Percentiles rank a stretch among this genome's conserved stretches.
Evolutionary conservation across 305 asterid genomes (phyloP).

Genomic region (Fraxinus floribunda): DNA sequence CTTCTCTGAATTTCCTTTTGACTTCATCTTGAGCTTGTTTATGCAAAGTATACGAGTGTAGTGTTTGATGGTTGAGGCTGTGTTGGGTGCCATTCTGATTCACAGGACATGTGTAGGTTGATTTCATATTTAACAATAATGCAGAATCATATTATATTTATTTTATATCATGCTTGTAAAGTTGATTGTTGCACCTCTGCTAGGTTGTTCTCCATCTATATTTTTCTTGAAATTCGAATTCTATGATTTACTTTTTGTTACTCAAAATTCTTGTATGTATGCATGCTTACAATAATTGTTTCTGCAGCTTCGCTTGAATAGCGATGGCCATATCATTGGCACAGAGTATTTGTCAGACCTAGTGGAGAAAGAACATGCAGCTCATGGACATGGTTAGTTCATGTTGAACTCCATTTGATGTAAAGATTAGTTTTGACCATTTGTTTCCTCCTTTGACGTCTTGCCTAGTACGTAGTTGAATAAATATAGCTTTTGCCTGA

Average conservation of each 20-base stretch:
- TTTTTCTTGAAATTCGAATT: not conserved
- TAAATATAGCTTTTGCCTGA: not conserved
- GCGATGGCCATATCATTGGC: conserved; percentile 72
- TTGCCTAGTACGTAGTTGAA: conserved; percentile 2
- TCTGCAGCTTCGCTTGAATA: conserved; percentile 86
- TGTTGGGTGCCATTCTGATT: not conserved
- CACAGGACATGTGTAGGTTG: not conserved
- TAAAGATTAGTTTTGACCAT: not conserved
- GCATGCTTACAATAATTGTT: conserved; percentile 14
- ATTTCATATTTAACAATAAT: not conserved
- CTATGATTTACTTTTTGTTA: not conserved
- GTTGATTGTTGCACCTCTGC: not conserved
- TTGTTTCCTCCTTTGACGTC: conserved; percentile 1
- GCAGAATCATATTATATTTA: not conserved
- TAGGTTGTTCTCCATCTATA: not conserved
- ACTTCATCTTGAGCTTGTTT: not conserved
- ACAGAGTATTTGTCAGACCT: conserved; percentile 92
- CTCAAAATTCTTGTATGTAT: not conserved
- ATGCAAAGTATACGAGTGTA: not conserved
- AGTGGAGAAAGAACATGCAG: conserved; percentile 81
- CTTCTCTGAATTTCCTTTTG: not conserved
- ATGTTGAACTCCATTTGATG: not conserved
- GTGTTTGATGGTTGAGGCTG: not conserved
- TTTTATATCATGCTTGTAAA: not conserved
- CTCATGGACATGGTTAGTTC: conserved; percentile 79